These are phyloP conservation scores for Metschnikowia baotianmanensis DNA, from an alignment of 805 yeast genomes.

Conservation along the genomic window DNA sequence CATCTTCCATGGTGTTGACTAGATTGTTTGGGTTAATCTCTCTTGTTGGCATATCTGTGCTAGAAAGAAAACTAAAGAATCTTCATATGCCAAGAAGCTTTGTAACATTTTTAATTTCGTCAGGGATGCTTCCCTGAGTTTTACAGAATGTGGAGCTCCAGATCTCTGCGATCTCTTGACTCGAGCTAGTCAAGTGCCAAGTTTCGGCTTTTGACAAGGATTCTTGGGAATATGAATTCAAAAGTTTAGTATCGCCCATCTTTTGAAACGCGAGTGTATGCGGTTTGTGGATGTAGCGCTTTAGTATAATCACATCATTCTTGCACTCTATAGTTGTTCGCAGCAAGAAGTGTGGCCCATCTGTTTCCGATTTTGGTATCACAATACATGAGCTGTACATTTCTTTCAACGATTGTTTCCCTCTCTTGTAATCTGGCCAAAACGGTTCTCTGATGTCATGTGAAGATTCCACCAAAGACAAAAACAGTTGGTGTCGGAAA, in stretches of 20 bases:
- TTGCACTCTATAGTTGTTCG: conserved; percentile 2
- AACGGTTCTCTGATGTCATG: not conserved
- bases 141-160: conserved; percentile 5
- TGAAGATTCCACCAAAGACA: conserved; percentile 3
- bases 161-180: conserved; percentile 6
- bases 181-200: not conserved
- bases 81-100: not conserved
- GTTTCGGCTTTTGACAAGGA: not conserved
- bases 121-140: conserved; percentile 3
- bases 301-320: not conserved
- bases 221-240: not conserved
- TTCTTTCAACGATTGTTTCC: not conserved
- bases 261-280: not conserved
- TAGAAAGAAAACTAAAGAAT: too few species aligned
- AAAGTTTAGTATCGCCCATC: not conserved
- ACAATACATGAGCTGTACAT: not conserved
- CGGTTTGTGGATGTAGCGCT: conserved; percentile 1
- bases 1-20: too few species aligned
- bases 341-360: not conserved
- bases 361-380: not conserved
- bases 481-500: conserved; percentile 3
- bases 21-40: too few species aligned
- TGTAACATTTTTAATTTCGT: not conserved
- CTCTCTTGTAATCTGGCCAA: conserved; percentile 1
- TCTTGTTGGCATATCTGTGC: too few species aligned